These are phyloP conservation scores for Neoarthrinium moseri DNA, from an alignment of 2,329 filamentous ascomycete species.

Conservation along the genomic window DNA sequence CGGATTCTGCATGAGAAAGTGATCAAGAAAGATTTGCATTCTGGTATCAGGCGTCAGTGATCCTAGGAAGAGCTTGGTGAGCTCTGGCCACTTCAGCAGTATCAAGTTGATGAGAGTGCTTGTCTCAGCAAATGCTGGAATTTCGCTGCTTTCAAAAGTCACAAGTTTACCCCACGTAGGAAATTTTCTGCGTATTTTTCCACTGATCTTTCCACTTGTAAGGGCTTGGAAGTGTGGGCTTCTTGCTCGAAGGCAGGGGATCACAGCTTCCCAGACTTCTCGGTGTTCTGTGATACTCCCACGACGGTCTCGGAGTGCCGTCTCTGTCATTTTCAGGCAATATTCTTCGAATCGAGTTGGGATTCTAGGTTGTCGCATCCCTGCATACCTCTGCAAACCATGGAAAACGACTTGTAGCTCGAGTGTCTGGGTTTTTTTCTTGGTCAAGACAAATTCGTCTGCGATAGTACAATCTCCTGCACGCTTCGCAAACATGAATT, in stretches of 20 bases:
- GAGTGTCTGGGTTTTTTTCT: conserved; percentile 8
- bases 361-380: not conserved
- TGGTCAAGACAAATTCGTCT: conserved; percentile 20
- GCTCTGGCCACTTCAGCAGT: conserved; percentile 12
- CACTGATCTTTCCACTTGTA: not conserved
- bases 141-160: conserved; percentile 15
- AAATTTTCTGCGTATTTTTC: conserved; percentile 13
- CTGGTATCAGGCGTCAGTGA: not conserved
- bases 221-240: conserved; percentile 6
- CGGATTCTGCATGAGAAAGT: not conserved
- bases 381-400: conserved; percentile 13
- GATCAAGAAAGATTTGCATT: not conserved
- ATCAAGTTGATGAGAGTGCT: conserved; percentile 13
- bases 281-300: conserved; percentile 10
- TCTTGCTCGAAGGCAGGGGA: conserved; percentile 9
- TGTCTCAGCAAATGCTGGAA: conserved; percentile 13
- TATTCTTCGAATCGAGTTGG: conserved; percentile 17
- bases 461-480: conserved; percentile 20
- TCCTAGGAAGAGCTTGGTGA: conserved; percentile 13
- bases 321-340: conserved; percentile 16
- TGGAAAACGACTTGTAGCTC: conserved; percentile 18
- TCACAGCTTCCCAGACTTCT: conserved; percentile 5
- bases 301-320: conserved; percentile 9
- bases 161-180: conserved; percentile 15
- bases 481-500: conserved; percentile 19